A percentile compares a stretch with the other conserved stretches of the same genome.
These are phyloP conservation scores for Evernia prunastri DNA, from an alignment of 495 filamentous ascomycete genomes.

Conservation along the genomic window DNA sequence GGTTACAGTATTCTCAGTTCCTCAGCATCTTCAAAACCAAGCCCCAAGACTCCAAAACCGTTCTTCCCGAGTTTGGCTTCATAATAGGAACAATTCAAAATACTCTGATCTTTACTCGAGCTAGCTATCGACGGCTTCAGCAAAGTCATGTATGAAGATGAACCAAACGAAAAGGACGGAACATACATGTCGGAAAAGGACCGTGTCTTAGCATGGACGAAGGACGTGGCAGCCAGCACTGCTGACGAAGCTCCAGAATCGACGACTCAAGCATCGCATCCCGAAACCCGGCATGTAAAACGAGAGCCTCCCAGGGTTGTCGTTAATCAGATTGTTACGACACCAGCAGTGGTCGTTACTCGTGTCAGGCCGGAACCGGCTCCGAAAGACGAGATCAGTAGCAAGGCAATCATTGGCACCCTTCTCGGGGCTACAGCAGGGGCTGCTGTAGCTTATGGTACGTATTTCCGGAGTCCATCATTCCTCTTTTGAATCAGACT, in stretches of 20 bases:
- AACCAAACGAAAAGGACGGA: not conserved
- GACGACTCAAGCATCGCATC: not conserved
- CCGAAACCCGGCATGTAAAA: not conserved
- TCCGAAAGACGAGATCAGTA: constrained; percentile 37
- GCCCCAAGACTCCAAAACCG: not conserved
- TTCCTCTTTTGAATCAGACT: not conserved
- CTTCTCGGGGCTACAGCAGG: constrained; percentile 72
- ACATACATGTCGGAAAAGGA: constrained; percentile 12
- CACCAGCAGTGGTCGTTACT: constrained; percentile 32
- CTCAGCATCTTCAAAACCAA: constrained; percentile 31
- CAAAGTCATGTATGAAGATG: constrained; percentile 49
- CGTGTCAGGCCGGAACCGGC: constrained; percentile 29
- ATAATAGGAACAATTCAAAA: not conserved
- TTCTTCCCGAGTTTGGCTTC: not conserved
- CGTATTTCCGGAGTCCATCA: not conserved
- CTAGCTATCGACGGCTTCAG: constrained; percentile 47
- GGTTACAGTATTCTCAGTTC: not conserved
- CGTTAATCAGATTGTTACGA: constrained; percentile 30
- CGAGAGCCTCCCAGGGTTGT: constrained; percentile 27
- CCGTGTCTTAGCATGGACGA: constrained; percentile 22
- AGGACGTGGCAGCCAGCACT: constrained; percentile 23
- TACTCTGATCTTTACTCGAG: not conserved
- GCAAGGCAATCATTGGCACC: constrained; percentile 57
- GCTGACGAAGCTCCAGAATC: constrained; percentile 5
- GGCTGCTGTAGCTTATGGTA: constrained; percentile 62